Evolutionary conservation across 352 stramenopile genomes (phyloP).

Genomic region (Thraustochytrium sp.): DNA sequence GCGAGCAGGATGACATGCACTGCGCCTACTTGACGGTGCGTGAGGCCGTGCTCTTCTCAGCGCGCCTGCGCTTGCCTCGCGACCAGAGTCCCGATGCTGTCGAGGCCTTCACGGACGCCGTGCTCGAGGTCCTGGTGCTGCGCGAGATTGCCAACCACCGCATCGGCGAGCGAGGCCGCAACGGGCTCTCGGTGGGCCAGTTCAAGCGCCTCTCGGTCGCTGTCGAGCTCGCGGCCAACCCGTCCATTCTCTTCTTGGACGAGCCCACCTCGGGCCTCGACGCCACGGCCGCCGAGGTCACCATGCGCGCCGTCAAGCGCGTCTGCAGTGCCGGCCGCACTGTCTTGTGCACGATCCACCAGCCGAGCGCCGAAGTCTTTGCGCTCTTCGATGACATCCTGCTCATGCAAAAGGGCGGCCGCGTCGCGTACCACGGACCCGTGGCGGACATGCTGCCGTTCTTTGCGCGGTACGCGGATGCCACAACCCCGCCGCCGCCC

Average conservation of each 20-base stretch:
- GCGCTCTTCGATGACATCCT: conserved; percentile 62
- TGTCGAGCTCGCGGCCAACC: conserved; percentile 60
- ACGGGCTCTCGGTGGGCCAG: background rate
- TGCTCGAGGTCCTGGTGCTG: background rate
- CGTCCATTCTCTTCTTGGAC: conserved; percentile 63
- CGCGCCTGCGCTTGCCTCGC: conserved; percentile 66
- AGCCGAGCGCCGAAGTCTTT: conserved; percentile 63
- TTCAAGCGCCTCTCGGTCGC: conserved; percentile 46
- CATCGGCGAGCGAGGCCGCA: background rate
- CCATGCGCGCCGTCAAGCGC: conserved; percentile 63
- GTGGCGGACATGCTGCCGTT: conserved; percentile 50
- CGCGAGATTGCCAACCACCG: background rate
- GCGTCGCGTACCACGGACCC: conserved; percentile 60
- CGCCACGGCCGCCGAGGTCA: conserved; percentile 57
- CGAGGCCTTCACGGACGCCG: conserved; percentile 58
- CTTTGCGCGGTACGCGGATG: background rate
- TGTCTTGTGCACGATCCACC: conserved; percentile 65
- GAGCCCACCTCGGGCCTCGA: conserved; percentile 63
- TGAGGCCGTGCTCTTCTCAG: conserved; percentile 81
- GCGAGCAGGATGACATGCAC: conserved; percentile 82
- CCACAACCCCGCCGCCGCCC: background rate
- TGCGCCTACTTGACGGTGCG: conserved; percentile 68
- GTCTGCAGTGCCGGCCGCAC: conserved; percentile 57
- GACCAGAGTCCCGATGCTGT: conserved; percentile 53
- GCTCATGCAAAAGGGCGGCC: conserved; percentile 59